Evolutionary conservation across 2,329 filamentous ascomycete genomes (phyloP), one percentile per base, ranked within the genome.

Genomic region (Lomentospora prolificans): DNA sequence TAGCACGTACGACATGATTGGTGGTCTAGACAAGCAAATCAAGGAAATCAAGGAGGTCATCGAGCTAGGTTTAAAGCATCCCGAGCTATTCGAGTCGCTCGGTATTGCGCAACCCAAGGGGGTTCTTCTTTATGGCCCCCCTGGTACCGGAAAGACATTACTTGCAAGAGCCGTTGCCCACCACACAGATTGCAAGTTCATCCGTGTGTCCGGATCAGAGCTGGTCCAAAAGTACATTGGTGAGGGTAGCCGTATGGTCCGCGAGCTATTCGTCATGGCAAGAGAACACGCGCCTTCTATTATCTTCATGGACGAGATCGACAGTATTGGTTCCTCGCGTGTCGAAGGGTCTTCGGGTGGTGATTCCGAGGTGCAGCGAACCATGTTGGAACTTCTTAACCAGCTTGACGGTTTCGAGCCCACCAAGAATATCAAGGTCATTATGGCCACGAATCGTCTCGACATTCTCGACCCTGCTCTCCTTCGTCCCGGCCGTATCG

Each of bases 21-120:
- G 94, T 74, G 94, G 94, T 63, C 77, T 99, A 60, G 94, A 99
- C 70, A 92, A 99, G 71, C 94, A 99, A 70, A 97, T 99, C 77
- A 97, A 99, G 77, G 94, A 99, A 71, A 99, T 99, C 79, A 99
- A 99, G 76, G 94, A 99, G 75, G 94, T 99, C 65, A 97, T 99
- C 70, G 94, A 99, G 77, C 86, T 99, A 48, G 94, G 94, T 62
- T 83, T 99, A 60, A 96, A 97, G 78, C 94, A 99, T 71, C 94
- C 94, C 4, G 94, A 99, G 74, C 84, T 99, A 33, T 99, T 99
- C 74, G 94, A 99, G 74, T 96, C 90, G n/a, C 84, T 99, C 57
- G 94, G 94, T 65, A 99, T 99, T 65, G 94, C 92, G 62, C 94
- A 99, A 68, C 94, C 94, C 50, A 99, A 99, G 76, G 94, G 94